These are phyloP conservation scores for Phycomyces blakesleeanus DNA, from an alignment of 192 early-diverging fungal genomes.

Conservation along the genomic window DNA sequence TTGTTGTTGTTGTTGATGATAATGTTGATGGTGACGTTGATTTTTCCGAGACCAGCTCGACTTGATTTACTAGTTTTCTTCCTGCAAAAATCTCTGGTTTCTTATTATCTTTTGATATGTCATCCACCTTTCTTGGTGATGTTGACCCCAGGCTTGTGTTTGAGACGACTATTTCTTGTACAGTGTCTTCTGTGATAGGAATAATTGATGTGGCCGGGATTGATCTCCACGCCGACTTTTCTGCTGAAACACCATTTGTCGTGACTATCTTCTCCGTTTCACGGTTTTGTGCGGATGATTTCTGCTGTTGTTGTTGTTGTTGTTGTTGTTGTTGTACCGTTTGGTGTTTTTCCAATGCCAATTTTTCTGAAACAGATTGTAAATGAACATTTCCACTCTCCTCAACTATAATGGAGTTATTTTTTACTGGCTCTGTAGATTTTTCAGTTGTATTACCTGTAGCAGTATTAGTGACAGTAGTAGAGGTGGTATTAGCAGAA, in stretches of 20 bases:
- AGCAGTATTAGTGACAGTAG: neutral
- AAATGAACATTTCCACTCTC: neutral
- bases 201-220: too few relatives aligned
- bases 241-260: neutral
- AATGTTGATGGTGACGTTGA: neutral
- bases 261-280: neutral
- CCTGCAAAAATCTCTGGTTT: neutral
- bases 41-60: neutral
- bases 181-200: too few relatives aligned
- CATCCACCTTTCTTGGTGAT: too few relatives aligned
- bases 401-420: neutral
- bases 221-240: too few relatives aligned
- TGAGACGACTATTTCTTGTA: too few relatives aligned
- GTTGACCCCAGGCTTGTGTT: too few relatives aligned
- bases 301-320: too few relatives aligned
- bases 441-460: neutral
- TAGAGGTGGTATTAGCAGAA: neutral
- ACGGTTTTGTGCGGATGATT: neutral
- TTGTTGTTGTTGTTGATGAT: too few relatives aligned
- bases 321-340: neutral
- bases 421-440: neutral
- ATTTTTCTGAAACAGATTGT: neutral
- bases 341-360: neutral
- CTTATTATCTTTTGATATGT: too few relatives aligned
- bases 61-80: neutral